Evolutionary conservation across 805 yeast species (phyloP).

Genomic region (Blastobotrys parvus): DNA sequence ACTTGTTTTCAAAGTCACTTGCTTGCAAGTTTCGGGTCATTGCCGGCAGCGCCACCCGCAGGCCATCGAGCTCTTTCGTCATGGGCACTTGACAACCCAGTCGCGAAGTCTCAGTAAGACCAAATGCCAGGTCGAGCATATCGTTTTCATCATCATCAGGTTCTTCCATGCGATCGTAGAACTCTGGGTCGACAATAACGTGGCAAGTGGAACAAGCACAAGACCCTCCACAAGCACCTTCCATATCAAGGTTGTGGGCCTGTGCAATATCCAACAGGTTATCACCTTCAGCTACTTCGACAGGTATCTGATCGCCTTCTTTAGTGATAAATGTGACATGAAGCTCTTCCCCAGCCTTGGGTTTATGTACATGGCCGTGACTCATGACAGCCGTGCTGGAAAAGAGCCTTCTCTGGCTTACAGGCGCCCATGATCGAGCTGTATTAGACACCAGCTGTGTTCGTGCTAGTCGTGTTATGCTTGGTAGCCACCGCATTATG

Average conservation of each 20-base stretch:
- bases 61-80: constrained; percentile 86
- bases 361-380: constrained; percentile 87
- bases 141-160: constrained; percentile 98
- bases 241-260: constrained; percentile 89
- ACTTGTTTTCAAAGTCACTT: constrained; percentile 50
- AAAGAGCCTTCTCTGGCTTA: too few species aligned
- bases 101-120: constrained; percentile 92
- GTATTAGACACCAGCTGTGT: too few species aligned
- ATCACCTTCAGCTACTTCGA: constrained; percentile 90
- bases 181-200: constrained; percentile 91
- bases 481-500: too few species aligned
- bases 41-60: constrained; percentile 91
- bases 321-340: constrained; percentile 84
- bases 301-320: constrained; percentile 75
- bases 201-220: constrained; percentile 99
- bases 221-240: constrained; percentile 96
- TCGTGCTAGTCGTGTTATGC: too few species aligned
- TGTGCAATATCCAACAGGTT: constrained; percentile 90
- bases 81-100: constrained; percentile 89
- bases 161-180: constrained; percentile 82
- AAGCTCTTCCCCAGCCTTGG: constrained; percentile 88
- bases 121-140: constrained; percentile 96
- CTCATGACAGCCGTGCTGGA: neutral
- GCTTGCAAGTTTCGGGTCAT: constrained; percentile 91
- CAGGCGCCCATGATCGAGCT: too few species aligned